Evolutionary conservation across 73 alveolate genomes (phyloP), one percentile per base, ranked within the genome.

Genomic region (Blepharisma stoltei): DNA sequence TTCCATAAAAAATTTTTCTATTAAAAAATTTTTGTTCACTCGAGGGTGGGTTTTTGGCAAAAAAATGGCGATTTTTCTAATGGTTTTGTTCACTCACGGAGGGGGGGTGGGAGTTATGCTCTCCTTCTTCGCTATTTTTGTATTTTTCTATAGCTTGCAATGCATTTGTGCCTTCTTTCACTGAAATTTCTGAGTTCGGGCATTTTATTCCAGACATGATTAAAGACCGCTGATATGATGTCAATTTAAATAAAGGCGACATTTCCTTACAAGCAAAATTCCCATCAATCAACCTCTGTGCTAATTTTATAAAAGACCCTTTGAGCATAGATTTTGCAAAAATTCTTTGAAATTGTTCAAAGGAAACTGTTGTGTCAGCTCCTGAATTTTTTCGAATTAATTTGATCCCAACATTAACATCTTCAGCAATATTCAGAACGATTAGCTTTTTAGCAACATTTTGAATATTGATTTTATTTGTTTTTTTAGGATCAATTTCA

Each of bases 181-280:
- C 45, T 14, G 73, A 25, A 9, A 60, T 60, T 14, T 60, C 23
- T 1, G 73, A 60, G 23, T 60, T 60, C 38, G 73, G 73, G 23
- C 73, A 60, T 60, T 25, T 60, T 0, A 60, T 38, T 25, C 73
- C 73, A 1, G 73, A 60, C 73, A 60, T 60, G 2, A 60, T 8
- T 38, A 60, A 60, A 60, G 73, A n/a, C 46, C 73, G 14, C 23
- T 60, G 73, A 5, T 60, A 60, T 18, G 73, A n/a, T 14, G 46
- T 25, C 11, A 60, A 18, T 25, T 25, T 60, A 60, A 60, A 60
- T 9, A n/a, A n/a, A 20, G 73, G 73, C 49, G 73, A 60, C 73
- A 60, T 60, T 60, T 60, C 73, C 5, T 60, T 60, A 2, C 18
- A n/a, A 14, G 73, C 73, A 25, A 18, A 60, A 60, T 60, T 60